These are phyloP conservation scores for Dillenia turbinata DNA, from an alignment of 164 flowering plant species.

Conservation along the genomic window DNA sequence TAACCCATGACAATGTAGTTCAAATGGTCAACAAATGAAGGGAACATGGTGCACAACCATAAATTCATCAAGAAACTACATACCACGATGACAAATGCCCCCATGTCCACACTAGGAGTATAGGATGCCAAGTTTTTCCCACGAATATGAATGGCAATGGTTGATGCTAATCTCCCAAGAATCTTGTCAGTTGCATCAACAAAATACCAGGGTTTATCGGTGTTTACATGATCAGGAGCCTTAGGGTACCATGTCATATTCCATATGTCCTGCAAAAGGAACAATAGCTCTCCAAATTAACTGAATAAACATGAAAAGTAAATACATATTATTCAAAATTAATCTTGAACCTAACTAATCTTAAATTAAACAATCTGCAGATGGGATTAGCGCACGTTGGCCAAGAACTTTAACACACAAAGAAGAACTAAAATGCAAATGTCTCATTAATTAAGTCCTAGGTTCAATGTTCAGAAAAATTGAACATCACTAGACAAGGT, in stretches of 20 bases:
- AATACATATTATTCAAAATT: not conserved
- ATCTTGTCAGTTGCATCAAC: constrained; percentile 96
- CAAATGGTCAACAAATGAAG: too few relatives aligned
- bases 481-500: too few relatives aligned
- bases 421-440: not conserved
- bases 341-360: not conserved
- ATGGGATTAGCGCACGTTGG: not conserved
- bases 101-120: constrained; percentile 99
- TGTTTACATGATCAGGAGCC: constrained; percentile 75
- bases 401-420: not conserved
- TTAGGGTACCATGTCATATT: constrained; percentile 96
- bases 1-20: too few relatives aligned
- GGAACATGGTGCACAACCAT: too few relatives aligned
- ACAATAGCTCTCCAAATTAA: not conserved
- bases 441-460: too few relatives aligned
- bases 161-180: constrained; percentile 90
- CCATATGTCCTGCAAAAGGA: constrained; percentile 77
- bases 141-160: constrained; percentile 80
- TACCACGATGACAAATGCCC: constrained; percentile 97
- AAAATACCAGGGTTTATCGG: constrained; percentile 82
- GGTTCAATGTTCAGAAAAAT: too few relatives aligned
- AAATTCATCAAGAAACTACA: constrained; percentile 12
- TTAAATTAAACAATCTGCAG: not conserved
- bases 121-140: constrained; percentile 88
- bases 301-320: too few relatives aligned